Evolutionary conservation across 768 basidiomycete genomes (phyloP), one percentile per base, ranked within the genome.

Genomic region (Lentinula lateritia): DNA sequence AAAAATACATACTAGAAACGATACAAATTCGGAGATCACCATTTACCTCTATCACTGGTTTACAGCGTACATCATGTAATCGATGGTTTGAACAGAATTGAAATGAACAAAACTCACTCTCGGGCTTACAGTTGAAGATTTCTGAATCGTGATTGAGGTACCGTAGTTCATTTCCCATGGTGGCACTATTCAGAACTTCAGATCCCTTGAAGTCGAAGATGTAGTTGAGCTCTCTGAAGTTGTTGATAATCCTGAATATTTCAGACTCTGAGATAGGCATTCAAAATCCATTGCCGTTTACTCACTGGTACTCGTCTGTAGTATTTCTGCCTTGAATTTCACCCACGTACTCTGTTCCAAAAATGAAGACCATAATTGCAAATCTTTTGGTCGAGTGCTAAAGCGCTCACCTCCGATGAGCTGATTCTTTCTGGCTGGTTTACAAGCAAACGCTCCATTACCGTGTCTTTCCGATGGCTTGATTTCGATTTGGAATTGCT

Each of bases 401-500:
- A 4, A 13, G 42, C 15, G 20, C 55, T 23, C 41, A 57, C 55
- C 55, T 9, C 13, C 36, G n/a, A 57, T 57, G 8, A 42, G 39
- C 23, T 12, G 8, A 13, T 23, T 57, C 13, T 7, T 28, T 10
- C 42, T 20, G 28, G 39, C 42, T 3, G 7, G 8, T n/a, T 43
- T n/a, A 3, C n/a, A 38, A 8, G 81, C 74, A 70, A 79, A 83
- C 3, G 81, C 77, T 28, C 84, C 84, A 35, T 80, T 67, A 0
- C 84, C 84, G 66, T 65, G 69, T 3, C 50, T 23, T 3, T 28
- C 28, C 9, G 76, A 76, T 50, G 50, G 48, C 57, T 68, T 75
- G 34, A 84, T 71, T 35, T 70, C 66, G 23, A 80, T 48, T 46
- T 20, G 45, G 0, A 52, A 52, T 52, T 6, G 23, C 12, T 50